Conservation (phyloP, 176 grass and related monocot species). For the Neostapfia colusana region DNA sequence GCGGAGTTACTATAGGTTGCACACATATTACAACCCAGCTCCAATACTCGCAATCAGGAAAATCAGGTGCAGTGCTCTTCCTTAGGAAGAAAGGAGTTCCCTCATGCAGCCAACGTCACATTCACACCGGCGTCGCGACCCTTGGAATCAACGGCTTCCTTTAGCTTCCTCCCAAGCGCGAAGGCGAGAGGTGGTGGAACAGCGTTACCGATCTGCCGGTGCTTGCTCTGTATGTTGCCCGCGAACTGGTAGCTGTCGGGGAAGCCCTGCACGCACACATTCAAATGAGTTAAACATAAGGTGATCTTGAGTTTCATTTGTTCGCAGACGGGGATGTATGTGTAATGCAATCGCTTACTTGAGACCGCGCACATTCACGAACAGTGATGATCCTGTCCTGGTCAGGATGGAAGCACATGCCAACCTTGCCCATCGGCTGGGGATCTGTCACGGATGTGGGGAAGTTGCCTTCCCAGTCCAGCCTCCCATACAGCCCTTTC, state of each 20-base stretch:
- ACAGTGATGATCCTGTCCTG: conserved; percentile 89
- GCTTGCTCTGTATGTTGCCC: conserved; percentile 89
- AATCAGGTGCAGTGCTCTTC: neutral
- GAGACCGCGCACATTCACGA: conserved; percentile 87
- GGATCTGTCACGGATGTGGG: conserved; percentile 95
- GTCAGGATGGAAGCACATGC: conserved; percentile 96
- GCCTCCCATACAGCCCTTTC: conserved; percentile 90
- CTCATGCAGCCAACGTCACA: neutral
- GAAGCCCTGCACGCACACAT: conserved; percentile 65
- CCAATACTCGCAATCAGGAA: conserved; percentile 4
- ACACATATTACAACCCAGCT: too few relatives aligned
- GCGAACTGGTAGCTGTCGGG: conserved; percentile 81
- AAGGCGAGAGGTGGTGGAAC: conserved; percentile 92
- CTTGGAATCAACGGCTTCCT: conserved; percentile 59
- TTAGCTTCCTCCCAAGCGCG: conserved; percentile 82
- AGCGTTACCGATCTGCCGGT: conserved; percentile 93
- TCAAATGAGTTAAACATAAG: neutral
- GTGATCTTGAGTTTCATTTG: neutral
- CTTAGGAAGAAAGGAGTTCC: neutral
- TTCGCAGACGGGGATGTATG: neutral
- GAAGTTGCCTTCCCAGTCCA: conserved; percentile 99
- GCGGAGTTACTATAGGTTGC: too few relatives aligned
- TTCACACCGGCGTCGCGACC: neutral
- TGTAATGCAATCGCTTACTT: conserved; percentile 39
- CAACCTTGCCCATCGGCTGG: conserved; percentile 95